These are phyloP conservation scores for Pyronema omphalodes DNA, from an alignment of 495 filamentous ascomycete genomes.

Conservation along the genomic window DNA sequence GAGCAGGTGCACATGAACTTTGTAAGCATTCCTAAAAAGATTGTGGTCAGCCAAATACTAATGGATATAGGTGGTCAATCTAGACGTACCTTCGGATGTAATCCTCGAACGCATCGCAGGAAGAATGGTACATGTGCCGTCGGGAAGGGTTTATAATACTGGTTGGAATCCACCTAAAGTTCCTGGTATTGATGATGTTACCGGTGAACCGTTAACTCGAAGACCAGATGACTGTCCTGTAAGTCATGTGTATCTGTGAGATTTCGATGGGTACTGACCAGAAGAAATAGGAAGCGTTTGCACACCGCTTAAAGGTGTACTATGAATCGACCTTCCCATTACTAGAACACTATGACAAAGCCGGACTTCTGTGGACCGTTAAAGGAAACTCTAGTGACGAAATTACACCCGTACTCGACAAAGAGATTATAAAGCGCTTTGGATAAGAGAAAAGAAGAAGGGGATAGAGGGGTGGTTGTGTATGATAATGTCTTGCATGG, in stretches of 20 bases:
- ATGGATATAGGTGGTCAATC: constrained; percentile 18
- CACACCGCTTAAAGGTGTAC: constrained; percentile 57
- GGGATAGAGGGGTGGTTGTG: no score
- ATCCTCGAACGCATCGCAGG: constrained; percentile 77
- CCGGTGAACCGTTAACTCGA: constrained; percentile 69
- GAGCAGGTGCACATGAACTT: constrained; percentile 75
- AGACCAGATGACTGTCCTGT: constrained; percentile 54
- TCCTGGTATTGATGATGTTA: constrained; percentile 70
- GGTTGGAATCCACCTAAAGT: constrained; percentile 74
- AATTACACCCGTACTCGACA: constrained; percentile 69
- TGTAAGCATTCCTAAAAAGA: constrained; percentile 41
- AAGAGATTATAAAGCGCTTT: constrained; percentile 66
- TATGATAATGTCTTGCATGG: no score
- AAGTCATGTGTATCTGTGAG: background rate
- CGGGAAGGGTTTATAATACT: constrained; percentile 83
- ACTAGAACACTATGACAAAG: constrained; percentile 70
- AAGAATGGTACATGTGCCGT: constrained; percentile 85
- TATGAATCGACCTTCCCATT: constrained; percentile 70
- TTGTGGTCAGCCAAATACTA: background rate
- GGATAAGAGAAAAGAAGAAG: constrained; percentile 10
- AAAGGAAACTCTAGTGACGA: constrained; percentile 78
- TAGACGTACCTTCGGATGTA: constrained; percentile 40
- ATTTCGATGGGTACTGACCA: background rate
- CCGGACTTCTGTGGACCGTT: constrained; percentile 72
- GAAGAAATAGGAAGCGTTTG: constrained; percentile 52